These are phyloP conservation scores for Podospora tetraspora DNA, from an alignment of 495 filamentous ascomycete species.

Conservation along the genomic window DNA sequence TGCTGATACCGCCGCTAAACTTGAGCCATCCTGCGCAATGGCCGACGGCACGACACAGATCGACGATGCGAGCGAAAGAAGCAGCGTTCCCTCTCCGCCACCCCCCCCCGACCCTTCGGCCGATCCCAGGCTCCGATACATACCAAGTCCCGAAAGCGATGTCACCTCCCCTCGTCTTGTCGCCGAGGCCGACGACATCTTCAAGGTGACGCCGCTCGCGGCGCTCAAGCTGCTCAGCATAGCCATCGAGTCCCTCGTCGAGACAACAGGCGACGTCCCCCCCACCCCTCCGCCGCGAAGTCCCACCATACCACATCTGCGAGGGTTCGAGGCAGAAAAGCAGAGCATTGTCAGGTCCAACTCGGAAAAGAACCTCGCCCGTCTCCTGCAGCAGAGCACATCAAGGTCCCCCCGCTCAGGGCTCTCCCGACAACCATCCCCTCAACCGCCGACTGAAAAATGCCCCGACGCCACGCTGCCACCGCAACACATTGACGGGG, in stretches of 20 bases:
- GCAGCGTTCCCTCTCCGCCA: slow-evolving; percentile 32
- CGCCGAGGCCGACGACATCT: slow-evolving; percentile 52
- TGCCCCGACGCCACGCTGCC: slow-evolving; percentile 7
- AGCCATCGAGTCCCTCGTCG: slow-evolving; percentile 67
- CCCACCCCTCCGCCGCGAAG: slow-evolving; percentile 63
- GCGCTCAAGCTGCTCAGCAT: slow-evolving; percentile 75
- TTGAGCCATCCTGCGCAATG: not conserved
- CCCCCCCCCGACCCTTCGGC: slow-evolving; percentile 46
- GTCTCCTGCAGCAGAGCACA: slow-evolving; percentile 30
- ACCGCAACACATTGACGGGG: slow-evolving; percentile 40
- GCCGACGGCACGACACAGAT: slow-evolving; percentile 5
- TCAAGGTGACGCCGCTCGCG: slow-evolving; percentile 62
- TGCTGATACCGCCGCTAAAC: not conserved
- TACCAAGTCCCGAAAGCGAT: slow-evolving; percentile 17
- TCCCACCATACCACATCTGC: slow-evolving; percentile 57
- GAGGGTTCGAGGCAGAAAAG: slow-evolving; percentile 52
- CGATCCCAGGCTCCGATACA: slow-evolving; percentile 39
- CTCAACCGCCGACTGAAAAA: not conserved
- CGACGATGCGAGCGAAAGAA: slow-evolving; percentile 19
- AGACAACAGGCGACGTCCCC: slow-evolving; percentile 64
- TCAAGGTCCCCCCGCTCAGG: slow-evolving; percentile 17
- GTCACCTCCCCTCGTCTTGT: slow-evolving; percentile 29
- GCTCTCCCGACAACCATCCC: slow-evolving; percentile 13
- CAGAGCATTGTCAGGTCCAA: slow-evolving; percentile 51
- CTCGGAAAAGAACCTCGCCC: slow-evolving; percentile 43